Conservation (phyloP, 1,284 basidiomycete genomes). For the Cystobasidium slooffiae region DNA sequence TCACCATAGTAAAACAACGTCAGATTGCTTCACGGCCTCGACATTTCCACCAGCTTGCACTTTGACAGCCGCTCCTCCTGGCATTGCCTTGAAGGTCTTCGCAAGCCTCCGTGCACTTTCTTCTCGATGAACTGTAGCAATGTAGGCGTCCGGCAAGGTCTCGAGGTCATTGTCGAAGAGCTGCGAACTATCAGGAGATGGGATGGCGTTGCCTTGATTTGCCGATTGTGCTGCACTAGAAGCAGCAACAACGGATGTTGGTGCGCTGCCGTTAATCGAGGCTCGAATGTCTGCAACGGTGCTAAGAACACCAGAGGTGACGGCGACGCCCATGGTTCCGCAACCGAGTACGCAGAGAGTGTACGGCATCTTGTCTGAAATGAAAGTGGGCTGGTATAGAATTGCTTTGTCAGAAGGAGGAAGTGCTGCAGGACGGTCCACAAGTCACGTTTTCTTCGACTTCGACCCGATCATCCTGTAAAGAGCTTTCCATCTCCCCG, state of each 20-base stretch:
- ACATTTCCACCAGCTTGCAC: constrained; percentile 73
- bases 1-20: constrained; percentile 87
- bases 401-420: not conserved
- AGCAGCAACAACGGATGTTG: constrained; percentile 15
- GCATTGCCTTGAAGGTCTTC: constrained; percentile 66
- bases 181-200: constrained; percentile 30
- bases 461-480: not conserved
- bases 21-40: constrained; percentile 70
- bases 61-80: constrained; percentile 60
- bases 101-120: constrained; percentile 76
- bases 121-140: constrained; percentile 82
- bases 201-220: constrained; percentile 8
- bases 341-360: constrained; percentile 68
- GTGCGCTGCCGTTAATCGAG: constrained; percentile 52
- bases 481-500: not conserved
- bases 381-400: not conserved
- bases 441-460: constrained; percentile 33
- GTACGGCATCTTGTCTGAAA: constrained; percentile 49
- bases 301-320: constrained; percentile 86
- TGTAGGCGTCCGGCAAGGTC: constrained; percentile 77
- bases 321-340: constrained; percentile 97
- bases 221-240: constrained; percentile 20
- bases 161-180: constrained; percentile 29
- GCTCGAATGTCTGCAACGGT: constrained; percentile 31
- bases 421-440: not conserved